Evolutionary conservation across 2,329 filamentous ascomycete genomes (phyloP).

Genomic region (Phialemonium atrogriseum): DNA sequence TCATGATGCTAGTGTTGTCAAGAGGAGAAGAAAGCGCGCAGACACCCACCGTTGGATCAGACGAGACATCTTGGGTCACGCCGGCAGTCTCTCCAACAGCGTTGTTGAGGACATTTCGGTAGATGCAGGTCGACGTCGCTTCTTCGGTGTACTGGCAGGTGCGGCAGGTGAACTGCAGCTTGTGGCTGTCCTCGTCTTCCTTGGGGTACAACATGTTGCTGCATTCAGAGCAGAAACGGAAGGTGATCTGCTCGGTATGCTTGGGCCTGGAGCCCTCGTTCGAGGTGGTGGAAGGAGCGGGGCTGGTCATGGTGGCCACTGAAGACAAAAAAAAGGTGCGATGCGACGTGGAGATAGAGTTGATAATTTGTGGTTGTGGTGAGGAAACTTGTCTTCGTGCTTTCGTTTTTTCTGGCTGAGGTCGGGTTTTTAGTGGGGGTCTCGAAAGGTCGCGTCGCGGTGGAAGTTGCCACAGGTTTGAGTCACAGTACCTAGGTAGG

Average conservation of each 20-base stretch:
- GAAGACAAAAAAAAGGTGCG: no score
- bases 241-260: conserved; percentile 75
- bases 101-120: conserved; percentile 87
- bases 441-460: no score
- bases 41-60: conserved; percentile 96
- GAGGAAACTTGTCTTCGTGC: no score
- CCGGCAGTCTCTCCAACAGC: conserved; percentile 91
- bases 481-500: no score
- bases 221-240: conserved; percentile 97
- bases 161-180: conserved; percentile 89
- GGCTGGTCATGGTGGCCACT: conserved; percentile 57
- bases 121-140: conserved; percentile 83
- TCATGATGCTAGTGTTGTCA: no score
- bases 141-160: conserved; percentile 89
- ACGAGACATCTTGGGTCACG: conserved; percentile 93
- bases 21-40: no score
- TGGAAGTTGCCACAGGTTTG: no score
- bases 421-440: no score
- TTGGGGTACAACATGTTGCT: conserved; percentile 98
- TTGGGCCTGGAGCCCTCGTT: conserved; percentile 32
- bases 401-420: no score
- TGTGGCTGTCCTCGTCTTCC: conserved; percentile 77
- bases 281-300: conserved; percentile 32
- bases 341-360: no score
- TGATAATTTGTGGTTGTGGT: no score